Evolutionary conservation across 352 stramenopile species (phyloP), one percentile per base, ranked within the genome.

Genomic region (Phytophthora podocarpi): DNA sequence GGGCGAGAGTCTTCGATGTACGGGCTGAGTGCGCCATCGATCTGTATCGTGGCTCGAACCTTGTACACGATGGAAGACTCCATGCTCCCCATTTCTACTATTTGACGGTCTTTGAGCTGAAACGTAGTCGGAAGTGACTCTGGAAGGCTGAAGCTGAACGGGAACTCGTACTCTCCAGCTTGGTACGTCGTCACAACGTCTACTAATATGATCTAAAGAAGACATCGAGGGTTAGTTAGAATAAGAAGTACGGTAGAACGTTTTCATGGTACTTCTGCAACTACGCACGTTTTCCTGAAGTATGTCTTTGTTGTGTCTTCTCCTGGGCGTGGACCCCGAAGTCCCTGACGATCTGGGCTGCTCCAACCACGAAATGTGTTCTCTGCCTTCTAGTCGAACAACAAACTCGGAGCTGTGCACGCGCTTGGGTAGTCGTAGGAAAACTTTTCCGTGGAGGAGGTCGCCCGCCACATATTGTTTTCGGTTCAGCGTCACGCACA

Each of bases 321-420:
- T 46, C 18, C 57, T 36, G 10, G 34, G 42, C 16, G 27, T 18
- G 11, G 36, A 30, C n/a, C 15, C 31, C 16, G 56, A 18, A 39
- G 12, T 50, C 13, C 45, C n/a, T 15, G 28, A 13, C 12, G 30
- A 32, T 6, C 27, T 31, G 21, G 56, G 18, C 30, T 59, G 39
- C 8, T 64, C 53, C 26, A 48, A 8, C 59, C 51, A 64, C 6
- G 59, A 68, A 52, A 64, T 49, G 27, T 54, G 53, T 20, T 68
- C 53, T 40, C 32, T 23, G 12, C 51, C 51, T 21, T 60, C 48
- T 1, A 67, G 24, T 18, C 23, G 32, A 40, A 67, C n/a, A 6
- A 47, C n/a, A 24, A 67, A 60, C 2, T 59, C 59, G 50, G 50
- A 57, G 21, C 15, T 53, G 5, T 51, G 41, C 12, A 70, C 26